Percentiles rank a stretch among this genome's conserved stretches.
Conservation (phyloP, 139 green algal genomes). For the Micractinium conductrix region DNA sequence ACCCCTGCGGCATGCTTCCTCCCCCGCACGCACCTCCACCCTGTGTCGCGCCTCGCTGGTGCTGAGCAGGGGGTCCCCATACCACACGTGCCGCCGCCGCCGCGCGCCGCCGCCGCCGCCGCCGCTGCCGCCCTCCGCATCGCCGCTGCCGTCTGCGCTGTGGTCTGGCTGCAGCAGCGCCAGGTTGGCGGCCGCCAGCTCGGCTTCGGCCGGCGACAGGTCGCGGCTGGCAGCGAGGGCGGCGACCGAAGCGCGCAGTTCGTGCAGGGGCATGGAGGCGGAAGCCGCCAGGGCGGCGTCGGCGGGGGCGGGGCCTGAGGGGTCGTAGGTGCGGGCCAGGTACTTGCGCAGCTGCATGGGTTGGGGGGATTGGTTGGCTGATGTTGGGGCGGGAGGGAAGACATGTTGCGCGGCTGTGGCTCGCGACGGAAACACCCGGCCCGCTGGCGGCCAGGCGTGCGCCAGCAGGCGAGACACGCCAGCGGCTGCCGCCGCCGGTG, state of each 20-base stretch:
- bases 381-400: neutral
- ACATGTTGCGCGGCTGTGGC: neutral
- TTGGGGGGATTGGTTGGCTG: neutral
- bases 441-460: neutral
- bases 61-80: slow-evolving; percentile 16
- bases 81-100: slow-evolving; percentile 17
- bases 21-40: neutral
- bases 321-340: neutral
- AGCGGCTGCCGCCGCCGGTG: too few species aligned
- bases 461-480: too few species aligned
- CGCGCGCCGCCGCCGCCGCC: neutral
- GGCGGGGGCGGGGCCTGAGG: neutral
- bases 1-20: neutral
- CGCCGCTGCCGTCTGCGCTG: neutral
- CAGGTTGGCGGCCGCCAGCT: slow-evolving; percentile 20
- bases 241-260: neutral
- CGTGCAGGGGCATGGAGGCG: neutral
- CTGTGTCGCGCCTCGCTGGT: slow-evolving; percentile 8
- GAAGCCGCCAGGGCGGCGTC: neutral
- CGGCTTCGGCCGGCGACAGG: slow-evolving; percentile 1
- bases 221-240: neutral
- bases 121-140: neutral
- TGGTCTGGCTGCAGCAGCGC: neutral
- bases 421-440: neutral
- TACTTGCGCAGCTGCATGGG: slow-evolving; percentile 2